phyloP scores from a whole-genome alignment of 2,329 filamentous ascomycete species.

The Sphaerulina vaccinii region DNA sequence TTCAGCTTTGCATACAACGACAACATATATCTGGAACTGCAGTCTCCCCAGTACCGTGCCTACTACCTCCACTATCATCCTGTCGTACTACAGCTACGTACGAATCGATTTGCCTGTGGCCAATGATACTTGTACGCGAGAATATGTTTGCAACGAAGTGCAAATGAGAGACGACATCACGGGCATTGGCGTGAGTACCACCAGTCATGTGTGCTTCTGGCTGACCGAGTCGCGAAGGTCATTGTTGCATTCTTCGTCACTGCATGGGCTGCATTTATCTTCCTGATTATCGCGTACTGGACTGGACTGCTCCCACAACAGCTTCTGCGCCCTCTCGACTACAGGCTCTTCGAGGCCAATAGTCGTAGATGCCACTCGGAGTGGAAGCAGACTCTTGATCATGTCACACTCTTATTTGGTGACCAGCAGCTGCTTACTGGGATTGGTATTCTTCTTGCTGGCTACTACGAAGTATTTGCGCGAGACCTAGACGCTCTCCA shows the following conservation, averaged over 20 bases:
- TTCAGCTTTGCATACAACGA: no score
- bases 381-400: constrained; percentile 3
- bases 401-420: constrained; percentile 10
- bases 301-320: constrained; percentile 8
- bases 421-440: constrained; percentile 24
- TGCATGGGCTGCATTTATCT: constrained; percentile 1
- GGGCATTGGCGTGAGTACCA: neutral
- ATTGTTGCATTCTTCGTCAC: constrained; percentile 1
- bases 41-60: no score
- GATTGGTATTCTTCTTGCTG: constrained; percentile 16
- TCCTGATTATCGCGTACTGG: constrained; percentile 6
- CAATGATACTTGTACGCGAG: neutral
- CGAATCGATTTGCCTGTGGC: no score
- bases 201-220: neutral
- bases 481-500: constrained; percentile 12
- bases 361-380: neutral
- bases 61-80: no score
- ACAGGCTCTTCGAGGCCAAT: neutral
- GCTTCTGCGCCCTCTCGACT: constrained; percentile 3
- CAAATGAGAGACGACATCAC: neutral
- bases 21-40: no score
- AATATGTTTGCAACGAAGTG: neutral
- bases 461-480: constrained; percentile 8
- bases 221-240: neutral
- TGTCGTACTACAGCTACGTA: neutral